These are phyloP conservation scores for Podospora tetraspora DNA, from an alignment of 495 filamentous ascomycete genomes.

Conservation along the genomic window DNA sequence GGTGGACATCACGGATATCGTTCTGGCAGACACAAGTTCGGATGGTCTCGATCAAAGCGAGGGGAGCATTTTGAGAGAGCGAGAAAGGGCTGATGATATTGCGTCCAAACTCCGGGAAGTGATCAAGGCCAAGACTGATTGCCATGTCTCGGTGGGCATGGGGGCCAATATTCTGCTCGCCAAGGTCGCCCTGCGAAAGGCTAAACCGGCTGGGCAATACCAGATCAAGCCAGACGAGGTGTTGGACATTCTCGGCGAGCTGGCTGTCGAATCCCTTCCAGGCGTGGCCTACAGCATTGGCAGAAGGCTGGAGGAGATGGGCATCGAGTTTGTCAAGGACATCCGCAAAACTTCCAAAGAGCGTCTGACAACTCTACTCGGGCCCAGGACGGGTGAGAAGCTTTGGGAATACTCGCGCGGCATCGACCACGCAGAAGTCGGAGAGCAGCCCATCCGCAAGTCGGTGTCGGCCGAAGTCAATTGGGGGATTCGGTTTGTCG, in stretches of 20 bases:
- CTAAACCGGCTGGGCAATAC: slow-evolving; percentile 91
- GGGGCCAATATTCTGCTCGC: slow-evolving; percentile 86
- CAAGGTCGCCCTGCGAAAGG: slow-evolving; percentile 83
- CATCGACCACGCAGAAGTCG: slow-evolving; percentile 81
- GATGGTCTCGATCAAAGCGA: slow-evolving; percentile 64
- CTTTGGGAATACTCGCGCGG: slow-evolving; percentile 88
- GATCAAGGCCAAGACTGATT: slow-evolving; percentile 69
- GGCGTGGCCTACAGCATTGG: slow-evolving; percentile 84
- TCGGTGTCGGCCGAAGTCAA: slow-evolving; percentile 96
- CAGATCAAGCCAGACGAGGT: slow-evolving; percentile 77
- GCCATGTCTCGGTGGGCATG: slow-evolving; percentile 90
- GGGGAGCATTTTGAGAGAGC: slow-evolving; percentile 73
- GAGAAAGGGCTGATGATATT: slow-evolving; percentile 72
- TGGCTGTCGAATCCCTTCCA: slow-evolving; percentile 75
- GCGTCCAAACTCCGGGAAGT: slow-evolving; percentile 58
- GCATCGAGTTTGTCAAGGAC: slow-evolving; percentile 74
- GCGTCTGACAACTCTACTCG: slow-evolving; percentile 62
- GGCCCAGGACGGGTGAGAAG: slow-evolving; percentile 88
- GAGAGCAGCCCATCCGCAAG: slow-evolving; percentile 71
- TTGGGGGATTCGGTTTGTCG: slow-evolving; percentile 94
- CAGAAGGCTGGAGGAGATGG: slow-evolving; percentile 80
- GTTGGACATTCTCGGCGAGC: slow-evolving; percentile 64
- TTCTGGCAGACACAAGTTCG: slow-evolving; percentile 60
- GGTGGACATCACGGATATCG: slow-evolving; percentile 65
- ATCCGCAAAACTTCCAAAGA: slow-evolving; percentile 71